phyloP scores from a whole-genome alignment of 768 basidiomycete genomes.

The Suillus variegatus region DNA sequence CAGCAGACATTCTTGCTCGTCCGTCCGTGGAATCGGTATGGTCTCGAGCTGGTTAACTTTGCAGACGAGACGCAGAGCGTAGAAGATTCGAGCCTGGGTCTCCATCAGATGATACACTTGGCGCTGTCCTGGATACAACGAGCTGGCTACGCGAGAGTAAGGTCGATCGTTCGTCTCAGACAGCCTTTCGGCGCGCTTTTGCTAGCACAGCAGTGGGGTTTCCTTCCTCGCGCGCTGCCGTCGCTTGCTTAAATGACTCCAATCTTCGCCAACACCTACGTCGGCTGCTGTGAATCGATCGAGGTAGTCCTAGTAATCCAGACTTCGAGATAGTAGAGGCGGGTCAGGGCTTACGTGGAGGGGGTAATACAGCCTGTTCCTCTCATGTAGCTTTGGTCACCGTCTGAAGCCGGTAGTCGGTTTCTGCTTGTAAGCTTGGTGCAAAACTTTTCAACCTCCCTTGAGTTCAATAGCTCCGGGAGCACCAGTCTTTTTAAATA shows the following conservation, averaged over 20 bases:
- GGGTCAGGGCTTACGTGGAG: conserved; percentile 4
- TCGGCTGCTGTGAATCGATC: conserved; percentile 27
- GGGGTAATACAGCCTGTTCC: conserved; percentile 16
- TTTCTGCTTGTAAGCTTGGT: conserved; percentile 30
- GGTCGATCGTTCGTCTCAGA: too few relatives aligned
- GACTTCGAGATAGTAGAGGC: conserved; percentile 27
- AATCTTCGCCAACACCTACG: conserved; percentile 43
- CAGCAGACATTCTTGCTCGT: too few relatives aligned
- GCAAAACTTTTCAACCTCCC: conserved; percentile 45
- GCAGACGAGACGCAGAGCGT: too few relatives aligned
- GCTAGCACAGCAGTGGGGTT: background rate
- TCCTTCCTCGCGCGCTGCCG: conserved; percentile 46
- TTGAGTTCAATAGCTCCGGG: conserved; percentile 42
- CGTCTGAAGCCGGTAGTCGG: conserved; percentile 20
- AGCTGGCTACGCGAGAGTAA: too few relatives aligned
- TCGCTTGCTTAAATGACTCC: conserved; percentile 57
- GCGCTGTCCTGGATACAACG: too few relatives aligned
- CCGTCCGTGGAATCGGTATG: too few relatives aligned
- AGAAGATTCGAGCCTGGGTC: too few relatives aligned
- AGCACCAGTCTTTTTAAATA: conserved; percentile 59
- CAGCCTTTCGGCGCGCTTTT: too few relatives aligned
- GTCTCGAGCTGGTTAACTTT: too few relatives aligned
- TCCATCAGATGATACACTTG: too few relatives aligned
- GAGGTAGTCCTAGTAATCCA: conserved; percentile 6
- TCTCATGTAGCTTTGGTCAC: conserved; percentile 23